Conservation (phyloP, 306 rosid species). For the Acacia melanoxylon region DNA sequence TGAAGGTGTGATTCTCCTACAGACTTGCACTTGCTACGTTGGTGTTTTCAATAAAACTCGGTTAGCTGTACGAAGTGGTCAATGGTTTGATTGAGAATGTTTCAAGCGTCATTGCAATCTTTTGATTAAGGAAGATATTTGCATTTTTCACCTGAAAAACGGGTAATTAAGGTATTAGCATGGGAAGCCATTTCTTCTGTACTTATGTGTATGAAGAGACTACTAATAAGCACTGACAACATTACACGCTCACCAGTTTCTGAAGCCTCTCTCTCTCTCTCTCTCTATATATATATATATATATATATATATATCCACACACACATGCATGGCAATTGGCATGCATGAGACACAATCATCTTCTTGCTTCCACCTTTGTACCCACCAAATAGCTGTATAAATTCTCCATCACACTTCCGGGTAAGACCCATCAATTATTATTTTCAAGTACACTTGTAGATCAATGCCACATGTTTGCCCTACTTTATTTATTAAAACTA, state of each 20-base stretch:
- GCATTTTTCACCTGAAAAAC: no score
- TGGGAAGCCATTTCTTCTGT: neutral
- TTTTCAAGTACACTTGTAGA: neutral
- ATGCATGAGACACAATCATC: constrained; percentile 58
- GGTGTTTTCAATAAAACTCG: no score
- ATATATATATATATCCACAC: no score
- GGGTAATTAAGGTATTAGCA: no score
- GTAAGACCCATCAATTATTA: neutral
- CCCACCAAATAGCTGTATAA: neutral
- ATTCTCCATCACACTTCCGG: neutral
- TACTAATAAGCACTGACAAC: constrained; percentile 20
- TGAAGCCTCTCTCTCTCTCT: constrained; percentile 9
- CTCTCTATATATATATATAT: no score
- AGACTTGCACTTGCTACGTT: no score
- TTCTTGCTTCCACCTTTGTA: neutral
- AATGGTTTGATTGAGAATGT: no score
- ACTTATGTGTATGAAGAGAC: neutral
- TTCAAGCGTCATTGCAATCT: no score
- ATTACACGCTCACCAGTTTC: constrained; percentile 24
- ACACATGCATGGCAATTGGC: constrained; percentile 23
- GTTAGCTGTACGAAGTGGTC: no score
- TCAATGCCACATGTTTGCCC: neutral
- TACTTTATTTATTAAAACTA: neutral
- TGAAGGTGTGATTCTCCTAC: no score
- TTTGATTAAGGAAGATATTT: no score